These are phyloP conservation scores for Corymbia maculata DNA, from an alignment of 345 rosid genomes.

Conservation along the genomic window DNA sequence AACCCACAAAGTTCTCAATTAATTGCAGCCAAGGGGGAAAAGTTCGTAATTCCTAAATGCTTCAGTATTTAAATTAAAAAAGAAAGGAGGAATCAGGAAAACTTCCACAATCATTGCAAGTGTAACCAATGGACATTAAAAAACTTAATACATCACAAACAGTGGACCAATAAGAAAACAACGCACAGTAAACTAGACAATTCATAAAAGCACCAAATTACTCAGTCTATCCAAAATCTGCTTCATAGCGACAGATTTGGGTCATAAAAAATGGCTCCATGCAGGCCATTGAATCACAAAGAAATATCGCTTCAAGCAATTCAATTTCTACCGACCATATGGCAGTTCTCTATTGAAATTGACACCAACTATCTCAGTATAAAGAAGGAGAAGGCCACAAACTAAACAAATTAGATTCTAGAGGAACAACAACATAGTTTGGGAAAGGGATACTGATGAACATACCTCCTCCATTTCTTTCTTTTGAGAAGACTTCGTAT, in stretches of 20 bases:
- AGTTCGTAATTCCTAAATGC: not conserved
- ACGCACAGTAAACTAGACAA: not conserved
- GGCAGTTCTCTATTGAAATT: not conserved
- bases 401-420: not conserved
- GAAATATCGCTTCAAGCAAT: not conserved
- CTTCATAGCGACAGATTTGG: not conserved
- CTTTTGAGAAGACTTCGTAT: constrained; percentile 86
- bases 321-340: not conserved
- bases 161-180: not conserved
- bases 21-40: not conserved
- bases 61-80: not conserved
- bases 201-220: not conserved
- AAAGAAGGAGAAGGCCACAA: not conserved
- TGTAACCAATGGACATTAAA: not conserved
- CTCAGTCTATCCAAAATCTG: not conserved
- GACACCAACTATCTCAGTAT: not conserved
- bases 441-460: not conserved
- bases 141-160: not conserved
- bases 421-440: not conserved
- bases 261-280: not conserved
- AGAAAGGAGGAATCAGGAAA: not conserved
- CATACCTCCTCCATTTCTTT: constrained; percentile 97
- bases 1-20: not conserved
- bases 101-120: not conserved
- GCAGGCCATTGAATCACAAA: not conserved